Conservation (phyloP, 2,329 filamentous ascomycete species). For the Madurella fahalii region DNA sequence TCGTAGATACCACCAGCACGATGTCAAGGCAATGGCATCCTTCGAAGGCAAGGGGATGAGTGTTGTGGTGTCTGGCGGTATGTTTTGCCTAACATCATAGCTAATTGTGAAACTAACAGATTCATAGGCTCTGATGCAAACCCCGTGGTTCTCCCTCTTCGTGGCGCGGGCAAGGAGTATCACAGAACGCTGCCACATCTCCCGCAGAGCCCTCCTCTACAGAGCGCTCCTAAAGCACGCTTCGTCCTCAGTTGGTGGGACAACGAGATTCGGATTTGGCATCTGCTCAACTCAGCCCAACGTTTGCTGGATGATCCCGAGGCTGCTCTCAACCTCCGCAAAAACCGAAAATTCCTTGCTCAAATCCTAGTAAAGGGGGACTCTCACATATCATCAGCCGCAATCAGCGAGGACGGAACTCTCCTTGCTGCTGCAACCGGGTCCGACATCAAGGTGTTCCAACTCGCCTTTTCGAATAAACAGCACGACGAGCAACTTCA, state of each 20-base stretch:
- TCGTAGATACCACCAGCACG: conserved; percentile 82
- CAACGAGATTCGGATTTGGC: conserved; percentile 80
- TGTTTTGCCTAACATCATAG: conserved; percentile 26
- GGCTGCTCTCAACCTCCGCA: conserved; percentile 41
- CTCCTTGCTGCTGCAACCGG: conserved; percentile 73
- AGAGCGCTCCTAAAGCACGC: conserved; percentile 68
- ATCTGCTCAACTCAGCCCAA: conserved; percentile 43
- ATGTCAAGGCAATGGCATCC: conserved; percentile 89
- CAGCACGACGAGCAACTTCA: conserved; percentile 58
- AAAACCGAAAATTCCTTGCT: conserved; percentile 62
- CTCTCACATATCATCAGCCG: conserved; percentile 69
- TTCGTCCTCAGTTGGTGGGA: conserved; percentile 92
- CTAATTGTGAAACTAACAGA: conserved; percentile 29
- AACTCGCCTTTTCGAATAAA: conserved; percentile 52
- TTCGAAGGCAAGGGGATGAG: conserved; percentile 83
- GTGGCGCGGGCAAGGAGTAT: conserved; percentile 71
- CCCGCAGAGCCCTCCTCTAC: conserved; percentile 70
- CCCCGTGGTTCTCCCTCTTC: conserved; percentile 76
- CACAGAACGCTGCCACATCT: conserved; percentile 79
- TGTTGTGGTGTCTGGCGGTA: conserved; percentile 87
- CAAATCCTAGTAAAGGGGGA: conserved; percentile 69
- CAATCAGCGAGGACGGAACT: conserved; percentile 67
- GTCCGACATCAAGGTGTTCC: conserved; percentile 73
- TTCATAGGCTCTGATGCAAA: conserved; percentile 73
- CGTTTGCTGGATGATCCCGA: conserved; percentile 44